A percentile compares a stretch with the other conserved stretches of the same genome.
Conservation (phyloP, 129 eudicot species). For the Heracleum sosnowskyi region DNA sequence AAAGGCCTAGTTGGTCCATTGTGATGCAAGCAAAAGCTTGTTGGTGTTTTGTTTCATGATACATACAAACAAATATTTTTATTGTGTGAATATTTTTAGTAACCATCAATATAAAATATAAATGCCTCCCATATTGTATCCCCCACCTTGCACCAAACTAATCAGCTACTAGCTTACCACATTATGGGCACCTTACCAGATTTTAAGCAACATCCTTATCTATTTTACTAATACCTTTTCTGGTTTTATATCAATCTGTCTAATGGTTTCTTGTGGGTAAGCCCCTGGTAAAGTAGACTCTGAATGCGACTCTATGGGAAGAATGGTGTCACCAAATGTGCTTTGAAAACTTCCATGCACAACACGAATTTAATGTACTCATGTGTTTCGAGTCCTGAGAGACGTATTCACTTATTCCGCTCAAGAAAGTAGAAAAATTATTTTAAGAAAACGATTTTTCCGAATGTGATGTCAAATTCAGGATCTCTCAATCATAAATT, state of each 20-base stretch:
- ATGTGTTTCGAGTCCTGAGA: rapidly evolving
- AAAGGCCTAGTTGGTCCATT: background rate
- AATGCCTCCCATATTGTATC: constrained; percentile 11
- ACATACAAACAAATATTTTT: too few species aligned
- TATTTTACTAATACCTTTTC: background rate
- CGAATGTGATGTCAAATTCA: too few species aligned
- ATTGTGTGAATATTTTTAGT: background rate
- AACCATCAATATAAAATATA: background rate
- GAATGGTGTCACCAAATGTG: constrained; percentile 6
- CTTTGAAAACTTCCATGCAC: background rate
- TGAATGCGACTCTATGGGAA: background rate
- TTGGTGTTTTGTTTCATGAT: constrained; percentile 3
- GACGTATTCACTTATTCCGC: too few species aligned
- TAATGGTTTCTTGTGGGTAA: background rate
- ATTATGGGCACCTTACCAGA: constrained; percentile 14
- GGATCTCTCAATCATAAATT: too few species aligned
- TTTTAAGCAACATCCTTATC: background rate
- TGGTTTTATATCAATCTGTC: constrained; percentile 3
- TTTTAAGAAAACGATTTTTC: too few species aligned
- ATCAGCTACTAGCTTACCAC: background rate
- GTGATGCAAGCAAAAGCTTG: constrained; percentile 3
- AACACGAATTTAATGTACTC: background rate
- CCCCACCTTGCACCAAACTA: constrained; percentile 1
- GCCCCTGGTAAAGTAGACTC: background rate
- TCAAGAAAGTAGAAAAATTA: too few species aligned